A percentile compares a stretch with the other conserved stretches of the same genome.
Evolutionary conservation across 2,329 filamentous ascomycete species (phyloP).

Genomic region (Penicillium corylophilum): DNA sequence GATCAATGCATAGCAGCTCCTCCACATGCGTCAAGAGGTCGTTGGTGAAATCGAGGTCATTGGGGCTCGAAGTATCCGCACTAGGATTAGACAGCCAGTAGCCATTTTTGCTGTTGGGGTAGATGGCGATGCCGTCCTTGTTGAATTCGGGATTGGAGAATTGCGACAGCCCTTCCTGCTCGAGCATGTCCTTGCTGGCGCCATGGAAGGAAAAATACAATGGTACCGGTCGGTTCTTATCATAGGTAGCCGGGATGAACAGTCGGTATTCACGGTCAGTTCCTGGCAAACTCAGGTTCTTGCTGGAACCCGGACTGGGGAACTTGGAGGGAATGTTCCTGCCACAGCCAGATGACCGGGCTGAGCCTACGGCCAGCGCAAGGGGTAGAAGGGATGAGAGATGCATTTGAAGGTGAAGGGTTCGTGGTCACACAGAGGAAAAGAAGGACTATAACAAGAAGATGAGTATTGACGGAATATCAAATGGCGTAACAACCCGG

Average conservation of each 20-base stretch:
- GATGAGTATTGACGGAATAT: too few species aligned
- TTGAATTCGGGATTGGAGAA: slow-evolving; percentile 49
- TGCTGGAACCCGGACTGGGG: slow-evolving; percentile 16
- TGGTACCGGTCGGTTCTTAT: slow-evolving; percentile 35
- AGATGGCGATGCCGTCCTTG: slow-evolving; percentile 46
- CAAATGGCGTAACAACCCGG: too few species aligned
- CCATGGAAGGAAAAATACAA: slow-evolving; percentile 54
- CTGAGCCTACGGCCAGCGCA: slow-evolving; percentile 2
- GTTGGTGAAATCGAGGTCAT: slow-evolving; percentile 48
- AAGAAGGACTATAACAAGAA: too few species aligned
- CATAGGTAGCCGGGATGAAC: slow-evolving; percentile 35
- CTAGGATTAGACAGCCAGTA: slow-evolving; percentile 37
- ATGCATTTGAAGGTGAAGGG: slow-evolving; percentile 1
- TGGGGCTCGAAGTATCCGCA: slow-evolving; percentile 29
- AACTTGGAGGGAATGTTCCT: slow-evolving; percentile 17
- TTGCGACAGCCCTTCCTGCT: slow-evolving; percentile 45
- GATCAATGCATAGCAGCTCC: slow-evolving; percentile 47
- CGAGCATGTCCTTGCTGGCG: slow-evolving; percentile 34
- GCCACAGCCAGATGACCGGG: slow-evolving; percentile 18
- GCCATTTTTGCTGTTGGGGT: slow-evolving; percentile 47
- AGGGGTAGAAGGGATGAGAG: slow-evolving; percentile 8
- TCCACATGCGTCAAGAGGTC: slow-evolving; percentile 45
- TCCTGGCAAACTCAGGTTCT: slow-evolving; percentile 10
- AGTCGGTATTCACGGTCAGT: slow-evolving; percentile 24
- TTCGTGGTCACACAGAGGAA: not conserved